Conservation (phyloP, 176 grass and related monocot species). For the Cocos nucifera region DNA sequence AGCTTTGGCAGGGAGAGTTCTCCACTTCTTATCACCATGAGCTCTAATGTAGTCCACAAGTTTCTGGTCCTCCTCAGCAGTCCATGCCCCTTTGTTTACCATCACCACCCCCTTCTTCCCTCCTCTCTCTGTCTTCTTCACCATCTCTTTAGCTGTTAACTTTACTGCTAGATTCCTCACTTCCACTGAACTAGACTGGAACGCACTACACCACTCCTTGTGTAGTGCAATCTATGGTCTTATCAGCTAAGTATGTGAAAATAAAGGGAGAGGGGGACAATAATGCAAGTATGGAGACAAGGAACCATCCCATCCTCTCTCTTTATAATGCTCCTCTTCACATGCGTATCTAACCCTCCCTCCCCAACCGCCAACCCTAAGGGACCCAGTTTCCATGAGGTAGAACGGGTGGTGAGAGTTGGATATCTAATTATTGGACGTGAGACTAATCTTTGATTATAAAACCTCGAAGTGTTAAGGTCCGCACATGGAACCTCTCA, state of each 20-base stretch:
- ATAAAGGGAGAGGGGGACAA: background rate
- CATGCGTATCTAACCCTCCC: slow-evolving; percentile 32
- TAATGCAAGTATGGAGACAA: background rate
- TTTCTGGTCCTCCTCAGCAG: slow-evolving; percentile 30
- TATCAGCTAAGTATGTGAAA: no score
- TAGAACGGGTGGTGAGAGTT: no score
- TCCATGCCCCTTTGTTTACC: slow-evolving; percentile 38
- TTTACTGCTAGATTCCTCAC: background rate
- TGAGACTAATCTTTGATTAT: no score
- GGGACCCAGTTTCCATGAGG: no score
- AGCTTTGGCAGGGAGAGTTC: slow-evolving; percentile 37
- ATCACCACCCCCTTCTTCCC: background rate
- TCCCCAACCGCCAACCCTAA: background rate
- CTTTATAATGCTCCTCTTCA: slow-evolving; percentile 27
- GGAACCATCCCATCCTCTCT: background rate
- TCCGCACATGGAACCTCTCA: no score
- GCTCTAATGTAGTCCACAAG: slow-evolving; percentile 24
- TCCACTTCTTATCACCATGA: slow-evolving; percentile 40
- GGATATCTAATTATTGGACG: no score
- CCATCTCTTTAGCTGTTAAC: slow-evolving; percentile 9
- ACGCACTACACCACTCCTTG: no score
- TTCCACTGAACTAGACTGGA: background rate
- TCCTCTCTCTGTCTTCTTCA: slow-evolving; percentile 24
- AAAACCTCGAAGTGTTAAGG: no score
- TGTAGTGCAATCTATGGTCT: no score